Conservation (phyloP, 192 early-diverging fungal genomes). For the Haplosporangium gracile region DNA sequence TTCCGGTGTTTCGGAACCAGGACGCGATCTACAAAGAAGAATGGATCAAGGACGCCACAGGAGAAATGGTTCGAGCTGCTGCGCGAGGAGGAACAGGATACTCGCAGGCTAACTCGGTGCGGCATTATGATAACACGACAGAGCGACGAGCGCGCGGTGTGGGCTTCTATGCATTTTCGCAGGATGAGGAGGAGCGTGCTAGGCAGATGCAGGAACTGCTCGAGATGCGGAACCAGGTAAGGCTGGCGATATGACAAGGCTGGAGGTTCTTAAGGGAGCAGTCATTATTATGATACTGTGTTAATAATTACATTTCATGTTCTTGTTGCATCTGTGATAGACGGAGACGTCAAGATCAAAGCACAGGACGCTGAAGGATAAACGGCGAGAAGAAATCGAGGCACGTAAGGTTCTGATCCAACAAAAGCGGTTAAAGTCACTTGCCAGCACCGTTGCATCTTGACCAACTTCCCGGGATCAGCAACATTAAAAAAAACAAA, state of each 20-base stretch:
- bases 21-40: conserved; percentile 28
- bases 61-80: conserved; percentile 14
- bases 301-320: neutral
- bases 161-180: conserved; percentile 77
- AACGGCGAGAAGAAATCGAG: conserved; percentile 49
- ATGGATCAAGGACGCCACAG: conserved; percentile 27
- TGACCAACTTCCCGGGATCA: neutral
- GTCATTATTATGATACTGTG: neutral
- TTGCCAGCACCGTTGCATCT: conserved; percentile 26
- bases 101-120: conserved; percentile 19
- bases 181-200: conserved; percentile 71
- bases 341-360: conserved; percentile 54
- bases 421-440: conserved; percentile 33
- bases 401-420: conserved; percentile 56
- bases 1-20: conserved; percentile 39
- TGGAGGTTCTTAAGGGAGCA: too few species aligned
- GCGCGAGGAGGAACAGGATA: conserved; percentile 11
- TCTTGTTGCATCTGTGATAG: conserved; percentile 17
- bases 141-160: conserved; percentile 78
- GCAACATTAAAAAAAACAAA: neutral
- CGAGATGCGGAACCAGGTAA: conserved; percentile 64
- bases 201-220: conserved; percentile 73
- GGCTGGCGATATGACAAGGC: neutral
- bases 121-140: conserved; percentile 60
- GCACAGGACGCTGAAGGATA: conserved; percentile 40